Percentiles rank a stretch among this genome's conserved stretches.
Evolutionary conservation across 805 yeast species (phyloP).

Genomic region (Peterozyma toletana): DNA sequence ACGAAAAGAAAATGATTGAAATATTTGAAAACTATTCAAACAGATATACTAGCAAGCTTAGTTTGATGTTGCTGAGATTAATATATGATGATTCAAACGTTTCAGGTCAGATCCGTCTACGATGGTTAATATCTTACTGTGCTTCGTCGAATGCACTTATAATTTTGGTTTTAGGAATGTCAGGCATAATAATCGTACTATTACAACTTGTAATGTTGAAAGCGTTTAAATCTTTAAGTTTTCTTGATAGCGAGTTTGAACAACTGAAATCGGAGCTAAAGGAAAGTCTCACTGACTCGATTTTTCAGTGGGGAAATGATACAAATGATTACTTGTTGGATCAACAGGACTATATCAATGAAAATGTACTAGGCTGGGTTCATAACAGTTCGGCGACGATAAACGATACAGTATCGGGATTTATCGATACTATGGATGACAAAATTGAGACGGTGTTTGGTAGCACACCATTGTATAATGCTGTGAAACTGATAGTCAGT

Average conservation of each 20-base stretch:
- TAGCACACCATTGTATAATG: slow-evolving; percentile 55
- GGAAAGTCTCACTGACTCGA: slow-evolving; percentile 23
- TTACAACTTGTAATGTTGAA: slow-evolving; percentile 46
- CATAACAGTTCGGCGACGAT: slow-evolving; percentile 47
- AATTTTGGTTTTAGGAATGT: slow-evolving; percentile 44
- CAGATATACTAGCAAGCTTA: slow-evolving; percentile 13
- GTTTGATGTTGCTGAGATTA: slow-evolving; percentile 10
- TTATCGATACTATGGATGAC: slow-evolving; percentile 51
- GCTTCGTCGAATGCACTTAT: slow-evolving; percentile 44
- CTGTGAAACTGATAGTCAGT: slow-evolving; percentile 61
- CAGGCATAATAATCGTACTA: slow-evolving; percentile 47
- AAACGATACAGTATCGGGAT: slow-evolving; percentile 51
- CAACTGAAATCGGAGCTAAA: neutral
- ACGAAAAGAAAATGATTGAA: slow-evolving; percentile 10
- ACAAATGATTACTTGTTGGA: slow-evolving; percentile 47
- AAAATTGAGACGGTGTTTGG: slow-evolving; percentile 57
- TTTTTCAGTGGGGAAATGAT: slow-evolving; percentile 41
- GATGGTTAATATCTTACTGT: slow-evolving; percentile 45
- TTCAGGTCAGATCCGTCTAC: slow-evolving; percentile 8
- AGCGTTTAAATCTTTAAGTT: neutral
- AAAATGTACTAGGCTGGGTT: slow-evolving; percentile 61
- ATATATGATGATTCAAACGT: slow-evolving; percentile 9
- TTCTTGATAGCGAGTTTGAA: neutral
- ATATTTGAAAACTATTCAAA: slow-evolving; percentile 19
- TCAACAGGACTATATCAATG: slow-evolving; percentile 50